Base-by-base conservation (phyloP, 345 rosid species). In the Mangifera indica region DNA sequence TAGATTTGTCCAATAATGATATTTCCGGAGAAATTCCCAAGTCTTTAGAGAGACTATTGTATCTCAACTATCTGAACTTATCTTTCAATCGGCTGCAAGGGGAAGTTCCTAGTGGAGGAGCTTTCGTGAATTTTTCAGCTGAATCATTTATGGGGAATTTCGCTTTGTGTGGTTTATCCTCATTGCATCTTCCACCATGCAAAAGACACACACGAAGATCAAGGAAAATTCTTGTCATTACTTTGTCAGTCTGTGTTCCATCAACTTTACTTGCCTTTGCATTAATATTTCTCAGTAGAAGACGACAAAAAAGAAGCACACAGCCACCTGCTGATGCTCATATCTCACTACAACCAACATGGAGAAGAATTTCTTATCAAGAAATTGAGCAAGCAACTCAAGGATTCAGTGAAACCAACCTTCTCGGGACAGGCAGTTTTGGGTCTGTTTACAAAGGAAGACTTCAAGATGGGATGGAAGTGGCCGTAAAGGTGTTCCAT, bases 81-180 rank as follows among this genome's bases (percentile, higher is more conserved):
- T 76, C 77, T 59, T 77, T 77, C 73, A 77, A 80, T 3, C 21
- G 25, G 14, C 25, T 77, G 2, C 42, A 70, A 54, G 83, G 78
- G 61, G 77, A 71, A 67, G 58, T 77, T 60, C 81, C 76, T 2
- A 34, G 0, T 0, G 45, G 29, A 70, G 81, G 78, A 18, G 10
- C 78, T 1, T 80, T 80, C n/a, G n/a, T 0, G 34, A 77, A 77
- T 17, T 77, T 74, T 13, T 60, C 81, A 0, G 70, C 69, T 37
- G 12, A 10, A 21, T 71, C 74, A 5, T 81, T 77, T 54, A 21
- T 57, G 10, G 64, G 67, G 17, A 77, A 74, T 12, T 12, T 48
- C 21, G 72, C 25, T 0, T 57, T 80, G 3, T 74, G 80, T 17
- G 78, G 80, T 13, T 29, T 61, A 0, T 22, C 49, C 9, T 25